phyloP scores from a whole-genome alignment of 768 basidiomycete genomes.

The Boletus sp. region DNA sequence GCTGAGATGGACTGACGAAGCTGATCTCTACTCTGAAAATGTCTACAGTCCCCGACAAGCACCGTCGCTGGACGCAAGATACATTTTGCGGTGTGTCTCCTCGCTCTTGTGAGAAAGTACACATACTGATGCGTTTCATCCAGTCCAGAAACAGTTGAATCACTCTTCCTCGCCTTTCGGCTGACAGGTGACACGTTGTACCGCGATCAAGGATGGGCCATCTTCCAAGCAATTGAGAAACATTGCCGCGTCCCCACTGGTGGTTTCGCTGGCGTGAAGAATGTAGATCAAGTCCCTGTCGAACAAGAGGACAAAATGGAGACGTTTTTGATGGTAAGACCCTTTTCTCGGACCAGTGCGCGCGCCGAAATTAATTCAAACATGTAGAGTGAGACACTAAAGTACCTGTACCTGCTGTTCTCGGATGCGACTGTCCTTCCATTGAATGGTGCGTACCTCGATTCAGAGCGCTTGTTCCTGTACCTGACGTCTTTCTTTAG shows the following conservation, averaged over 20 bases:
- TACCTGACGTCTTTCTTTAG: slow-evolving; percentile 35
- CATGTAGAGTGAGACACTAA: slow-evolving; percentile 77
- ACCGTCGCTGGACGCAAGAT: slow-evolving; percentile 76
- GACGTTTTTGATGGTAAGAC: slow-evolving; percentile 82
- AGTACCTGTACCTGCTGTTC: slow-evolving; percentile 89
- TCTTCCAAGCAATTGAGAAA: slow-evolving; percentile 85
- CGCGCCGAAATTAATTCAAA: not conserved
- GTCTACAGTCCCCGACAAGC: slow-evolving; percentile 20
- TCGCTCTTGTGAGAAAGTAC: not conserved
- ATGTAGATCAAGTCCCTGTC: slow-evolving; percentile 76
- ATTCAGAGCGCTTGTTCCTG: not conserved
- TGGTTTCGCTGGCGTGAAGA: slow-evolving; percentile 79
- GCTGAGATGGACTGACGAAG: not conserved
- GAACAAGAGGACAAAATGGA: slow-evolving; percentile 88
- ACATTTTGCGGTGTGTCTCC: slow-evolving; percentile 74
- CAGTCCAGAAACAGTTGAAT: slow-evolving; percentile 93
- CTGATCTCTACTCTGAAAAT: slow-evolving; percentile 1
- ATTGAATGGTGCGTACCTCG: slow-evolving; percentile 56
- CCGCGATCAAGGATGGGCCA: slow-evolving; percentile 80
- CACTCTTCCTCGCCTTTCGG: slow-evolving; percentile 88
- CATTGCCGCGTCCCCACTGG: slow-evolving; percentile 76
- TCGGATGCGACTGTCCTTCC: slow-evolving; percentile 70
- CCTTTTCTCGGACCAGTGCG: not conserved
- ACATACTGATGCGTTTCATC: not conserved
- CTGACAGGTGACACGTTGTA: slow-evolving; percentile 81